Evolutionary conservation across 176 grass and related monocot species (phyloP).

Genomic region (Triticum dicoccoides): DNA sequence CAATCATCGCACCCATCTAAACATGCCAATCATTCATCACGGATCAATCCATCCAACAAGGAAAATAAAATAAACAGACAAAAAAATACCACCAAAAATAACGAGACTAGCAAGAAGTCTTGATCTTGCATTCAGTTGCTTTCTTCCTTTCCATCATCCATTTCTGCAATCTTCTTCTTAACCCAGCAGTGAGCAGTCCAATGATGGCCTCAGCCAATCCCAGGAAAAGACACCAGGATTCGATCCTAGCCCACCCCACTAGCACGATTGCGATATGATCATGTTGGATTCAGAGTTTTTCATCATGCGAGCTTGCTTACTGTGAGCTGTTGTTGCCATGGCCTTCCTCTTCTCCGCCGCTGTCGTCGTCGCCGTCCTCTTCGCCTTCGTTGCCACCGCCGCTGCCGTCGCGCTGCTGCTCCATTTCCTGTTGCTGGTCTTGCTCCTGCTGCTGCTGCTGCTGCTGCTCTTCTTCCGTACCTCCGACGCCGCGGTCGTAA

Average conservation of each 20-base stretch:
- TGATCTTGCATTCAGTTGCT: constrained; percentile 46
- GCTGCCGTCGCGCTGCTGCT: constrained; percentile 36
- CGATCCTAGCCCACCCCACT: constrained; percentile 15
- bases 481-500: constrained; percentile 56
- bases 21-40: constrained; percentile 51
- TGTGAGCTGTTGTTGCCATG: constrained; percentile 50
- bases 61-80: constrained; percentile 8
- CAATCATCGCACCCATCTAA: constrained; percentile 53
- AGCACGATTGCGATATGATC: constrained; percentile 35
- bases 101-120: constrained; percentile 36
- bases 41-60: constrained; percentile 29
- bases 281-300: constrained; percentile 10
- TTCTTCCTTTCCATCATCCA: constrained; percentile 20
- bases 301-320: constrained; percentile 30
- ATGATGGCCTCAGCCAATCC: constrained; percentile 6
- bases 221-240: background rate
- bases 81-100: constrained; percentile 25
- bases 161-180: constrained; percentile 7
- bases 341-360: constrained; percentile 14
- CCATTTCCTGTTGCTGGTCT: constrained; percentile 8
- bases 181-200: constrained; percentile 4
- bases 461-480: constrained; percentile 11
- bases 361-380: constrained; percentile 26
- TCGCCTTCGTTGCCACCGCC: constrained; percentile 19
- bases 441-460: background rate